Conservation (phyloP, 805 yeast species). For the Debaryomyces castellii region DNA sequence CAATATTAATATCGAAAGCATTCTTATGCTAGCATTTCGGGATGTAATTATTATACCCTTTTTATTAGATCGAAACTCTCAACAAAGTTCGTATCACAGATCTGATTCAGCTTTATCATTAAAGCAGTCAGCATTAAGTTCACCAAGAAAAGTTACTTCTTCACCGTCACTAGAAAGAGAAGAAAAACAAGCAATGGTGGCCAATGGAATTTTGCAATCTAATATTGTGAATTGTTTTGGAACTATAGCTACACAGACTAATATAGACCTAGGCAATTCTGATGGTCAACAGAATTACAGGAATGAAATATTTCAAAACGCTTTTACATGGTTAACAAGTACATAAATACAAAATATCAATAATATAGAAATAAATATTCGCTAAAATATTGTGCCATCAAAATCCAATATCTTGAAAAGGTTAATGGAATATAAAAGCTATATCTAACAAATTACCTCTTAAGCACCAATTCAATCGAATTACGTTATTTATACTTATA, state of each 20-base stretch:
- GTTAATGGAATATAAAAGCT: too few species aligned
- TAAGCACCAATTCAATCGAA: too few species aligned
- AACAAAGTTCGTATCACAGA: neutral
- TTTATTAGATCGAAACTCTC: slow-evolving; percentile 15
- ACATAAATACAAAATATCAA: neutral
- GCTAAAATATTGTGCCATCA: too few species aligned
- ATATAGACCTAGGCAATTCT: slow-evolving; percentile 12
- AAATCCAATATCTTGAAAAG: too few species aligned
- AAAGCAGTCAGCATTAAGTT: neutral
- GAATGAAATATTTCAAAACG: slow-evolving; percentile 14
- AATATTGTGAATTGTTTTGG: slow-evolving; percentile 19
- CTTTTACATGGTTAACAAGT: slow-evolving; percentile 21
- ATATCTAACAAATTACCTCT: too few species aligned
- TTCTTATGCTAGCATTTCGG: slow-evolving; percentile 26
- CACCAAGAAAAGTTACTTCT: neutral
- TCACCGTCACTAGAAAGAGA: neutral
- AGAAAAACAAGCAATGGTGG: slow-evolving; percentile 6
- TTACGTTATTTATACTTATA: too few species aligned
- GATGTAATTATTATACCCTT: slow-evolving; percentile 26
- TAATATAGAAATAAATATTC: neutral
- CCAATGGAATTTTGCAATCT: slow-evolving; percentile 5
- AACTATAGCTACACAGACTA: slow-evolving; percentile 13
- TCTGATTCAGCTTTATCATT: neutral
- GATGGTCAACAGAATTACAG: slow-evolving; percentile 21
- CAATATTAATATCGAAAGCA: slow-evolving; percentile 25